Conservation (phyloP, 2,329 filamentous ascomycete genomes). For the Colletotrichum godetiae region DNA sequence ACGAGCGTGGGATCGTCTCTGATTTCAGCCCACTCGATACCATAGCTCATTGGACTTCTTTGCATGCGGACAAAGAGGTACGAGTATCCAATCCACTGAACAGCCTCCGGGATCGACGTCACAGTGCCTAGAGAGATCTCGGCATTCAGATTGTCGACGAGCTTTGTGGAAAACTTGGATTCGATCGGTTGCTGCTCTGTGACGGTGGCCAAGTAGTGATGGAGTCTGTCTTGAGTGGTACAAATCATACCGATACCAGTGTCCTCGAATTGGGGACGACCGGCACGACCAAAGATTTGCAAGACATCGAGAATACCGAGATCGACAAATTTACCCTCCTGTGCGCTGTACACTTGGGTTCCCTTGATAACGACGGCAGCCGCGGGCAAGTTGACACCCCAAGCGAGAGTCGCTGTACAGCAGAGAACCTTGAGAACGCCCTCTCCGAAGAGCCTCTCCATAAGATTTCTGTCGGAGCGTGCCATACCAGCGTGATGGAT, state of each 20-base stretch:
- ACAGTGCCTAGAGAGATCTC: constrained; percentile 95
- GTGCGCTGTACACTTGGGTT: constrained; percentile 95
- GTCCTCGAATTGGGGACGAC: constrained; percentile 97
- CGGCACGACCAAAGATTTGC: constrained; percentile 98
- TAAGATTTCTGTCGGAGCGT: constrained; percentile 92
- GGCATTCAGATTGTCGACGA: constrained; percentile 97
- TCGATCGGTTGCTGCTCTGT: constrained; percentile 98
- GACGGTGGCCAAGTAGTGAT: constrained; percentile 91
- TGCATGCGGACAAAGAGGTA: constrained; percentile 98
- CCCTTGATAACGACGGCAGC: constrained; percentile 98
- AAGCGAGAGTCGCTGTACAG: constrained; percentile 96
- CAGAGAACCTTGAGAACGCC: constrained; percentile 97
- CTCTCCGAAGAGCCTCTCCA: constrained; percentile 90
- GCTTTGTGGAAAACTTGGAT: constrained; percentile 91
- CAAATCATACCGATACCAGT: constrained; percentile 98
- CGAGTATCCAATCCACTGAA: constrained; percentile 97
- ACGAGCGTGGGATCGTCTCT: constrained; percentile 89
- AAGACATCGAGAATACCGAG: constrained; percentile 96
- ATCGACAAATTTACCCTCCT: constrained; percentile 96
- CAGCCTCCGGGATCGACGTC: constrained; percentile 91
- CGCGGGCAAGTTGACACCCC: constrained; percentile 98
- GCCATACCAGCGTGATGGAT: constrained; percentile 98
- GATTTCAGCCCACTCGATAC: constrained; percentile 94
- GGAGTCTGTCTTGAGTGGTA: constrained; percentile 92
- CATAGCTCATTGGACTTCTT: constrained; percentile 89